Evolutionary conservation across 148 eudicot species (phyloP), one percentile per base, ranked within the genome.

Genomic region (Silene conica): DNA sequence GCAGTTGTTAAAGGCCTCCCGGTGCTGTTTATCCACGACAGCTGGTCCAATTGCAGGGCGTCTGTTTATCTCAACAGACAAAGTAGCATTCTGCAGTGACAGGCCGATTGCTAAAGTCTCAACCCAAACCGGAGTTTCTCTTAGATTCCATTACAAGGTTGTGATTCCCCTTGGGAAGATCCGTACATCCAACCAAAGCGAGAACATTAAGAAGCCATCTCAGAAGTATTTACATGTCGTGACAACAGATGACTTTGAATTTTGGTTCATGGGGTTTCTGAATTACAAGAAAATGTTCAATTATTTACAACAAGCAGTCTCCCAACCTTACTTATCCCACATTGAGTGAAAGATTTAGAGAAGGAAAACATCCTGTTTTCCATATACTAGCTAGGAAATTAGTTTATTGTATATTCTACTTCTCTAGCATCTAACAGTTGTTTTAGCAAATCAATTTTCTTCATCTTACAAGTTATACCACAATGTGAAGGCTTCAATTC

Each of bases 191-290:
- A 76, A 54, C 48, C 84, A 78, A 20, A 78, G 82, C 14, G 80
- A 78, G 60, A 85, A 78, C 64, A 41, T 55, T 60, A 74, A 76
- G 57, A 76, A 76, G 34, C 78, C 79, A 20, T 78, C 85, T 25
- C 75, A 74, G 50, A 85, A 85, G 75, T 85, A 85, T 69, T 57
- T 85, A 14, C 83, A 80, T 25, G 26, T 82, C 14, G 60, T 70
- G 7, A 80, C 85, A 0, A 54, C 57, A 11, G 88, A 85, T 13
- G 68, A 76, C 21, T 82, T 73, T 21, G 84, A 81, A 62, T 85
- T 85, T 46, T 85, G 88, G 85, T 85, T 85, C 67, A 75, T 78
- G 83, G 85, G 85, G 45, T 76, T 86, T 55, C 48, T 76, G 6
- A 80, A 69, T 72, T 70, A 80, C 48, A 79, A 58, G 38, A 83